These are phyloP conservation scores for Panicum hallii DNA, from an alignment of 202 grass and related monocot genomes.

Conservation along the genomic window DNA sequence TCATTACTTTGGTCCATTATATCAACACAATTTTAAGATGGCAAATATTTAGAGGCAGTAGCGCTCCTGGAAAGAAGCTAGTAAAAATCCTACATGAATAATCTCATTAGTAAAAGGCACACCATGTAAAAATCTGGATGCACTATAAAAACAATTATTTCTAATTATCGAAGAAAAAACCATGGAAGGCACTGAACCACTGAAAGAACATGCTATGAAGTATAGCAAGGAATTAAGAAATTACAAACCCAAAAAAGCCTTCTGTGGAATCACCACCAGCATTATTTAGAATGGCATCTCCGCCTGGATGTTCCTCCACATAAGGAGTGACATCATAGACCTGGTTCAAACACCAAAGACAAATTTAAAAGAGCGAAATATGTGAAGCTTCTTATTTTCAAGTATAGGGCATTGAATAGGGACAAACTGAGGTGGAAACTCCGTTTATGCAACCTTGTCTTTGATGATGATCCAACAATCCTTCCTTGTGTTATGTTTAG, in stretches of 20 bases:
- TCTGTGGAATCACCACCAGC: slow-evolving; percentile 81
- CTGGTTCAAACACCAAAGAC: slow-evolving; percentile 46
- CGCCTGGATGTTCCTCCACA: slow-evolving; percentile 92
- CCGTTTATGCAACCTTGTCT: slow-evolving; percentile 67
- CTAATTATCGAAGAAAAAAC: background rate
- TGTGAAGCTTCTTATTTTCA: background rate
- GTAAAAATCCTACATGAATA: background rate
- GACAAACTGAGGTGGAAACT: background rate
- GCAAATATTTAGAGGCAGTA: background rate
- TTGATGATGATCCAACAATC: slow-evolving; percentile 88
- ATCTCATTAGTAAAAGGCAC: background rate
- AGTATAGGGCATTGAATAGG: background rate
- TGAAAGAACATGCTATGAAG: slow-evolving; percentile 26
- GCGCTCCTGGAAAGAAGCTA: background rate
- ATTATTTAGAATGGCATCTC: slow-evolving; percentile 89
- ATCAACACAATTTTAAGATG: background rate
- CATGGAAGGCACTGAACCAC: slow-evolving; percentile 1
- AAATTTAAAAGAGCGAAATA: slow-evolving; percentile 4
- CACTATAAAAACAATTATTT: background rate
- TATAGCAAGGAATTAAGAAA: slow-evolving; percentile 13
- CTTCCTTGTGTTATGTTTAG: slow-evolving; percentile 66
- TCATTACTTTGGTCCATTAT: background rate
- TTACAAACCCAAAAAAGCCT: slow-evolving; percentile 79
- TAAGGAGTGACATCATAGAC: slow-evolving; percentile 89
- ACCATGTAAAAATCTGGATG: slow-evolving; percentile 8